A percentile compares a stretch with the other conserved stretches of the same genome.
Conservation (phyloP, 2,329 filamentous ascomycete genomes). For the Pyricularia sp. region DNA sequence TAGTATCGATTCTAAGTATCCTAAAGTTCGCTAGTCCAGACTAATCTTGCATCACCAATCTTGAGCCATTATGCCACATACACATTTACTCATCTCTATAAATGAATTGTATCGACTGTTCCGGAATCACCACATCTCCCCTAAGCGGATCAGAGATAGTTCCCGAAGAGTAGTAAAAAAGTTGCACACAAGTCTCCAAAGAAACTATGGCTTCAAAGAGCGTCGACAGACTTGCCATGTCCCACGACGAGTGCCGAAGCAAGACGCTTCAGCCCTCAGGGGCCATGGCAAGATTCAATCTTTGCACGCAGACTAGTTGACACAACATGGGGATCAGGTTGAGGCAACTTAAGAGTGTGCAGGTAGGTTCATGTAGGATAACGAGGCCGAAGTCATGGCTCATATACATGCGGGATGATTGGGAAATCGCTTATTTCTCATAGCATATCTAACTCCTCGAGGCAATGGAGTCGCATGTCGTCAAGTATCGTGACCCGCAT, state of each 20-base stretch:
- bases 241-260: conserved; percentile 15
- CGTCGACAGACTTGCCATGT: neutral
- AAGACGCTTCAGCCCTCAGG: conserved; percentile 41
- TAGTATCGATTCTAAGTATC: neutral
- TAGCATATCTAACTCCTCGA: neutral
- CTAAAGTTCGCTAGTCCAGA: neutral
- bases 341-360: conserved; percentile 98
- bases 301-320: conserved; percentile 97
- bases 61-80: neutral
- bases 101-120: neutral
- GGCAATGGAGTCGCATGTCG: neutral
- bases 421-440: neutral
- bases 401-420: neutral
- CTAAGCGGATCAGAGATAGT: neutral
- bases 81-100: neutral
- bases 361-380: conserved; percentile 28
- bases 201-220: neutral
- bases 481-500: neutral
- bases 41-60: neutral
- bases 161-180: neutral
- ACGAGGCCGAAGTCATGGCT: neutral
- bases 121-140: neutral
- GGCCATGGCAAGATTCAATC: conserved; percentile 39
- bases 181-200: neutral
- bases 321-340: conserved; percentile 68